Percentiles rank a stretch among this genome's conserved stretches.
Evolutionary conservation across 2,329 filamentous ascomycete genomes (phyloP).

Genomic region (Aureobasidium sp.): DNA sequence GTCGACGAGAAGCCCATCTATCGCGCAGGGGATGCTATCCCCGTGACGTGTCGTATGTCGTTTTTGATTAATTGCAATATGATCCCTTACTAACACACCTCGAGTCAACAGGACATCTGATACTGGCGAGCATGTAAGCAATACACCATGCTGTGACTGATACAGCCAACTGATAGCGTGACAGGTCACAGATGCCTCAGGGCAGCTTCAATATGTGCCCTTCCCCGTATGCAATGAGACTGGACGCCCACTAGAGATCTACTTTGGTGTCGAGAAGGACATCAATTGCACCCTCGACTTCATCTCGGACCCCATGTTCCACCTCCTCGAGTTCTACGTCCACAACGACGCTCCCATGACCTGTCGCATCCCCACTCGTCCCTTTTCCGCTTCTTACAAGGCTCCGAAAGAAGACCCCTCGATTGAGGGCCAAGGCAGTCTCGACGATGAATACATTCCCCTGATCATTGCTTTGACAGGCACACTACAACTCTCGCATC

Average conservation of each 20-base stretch:
- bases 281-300: constrained; percentile 76
- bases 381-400: constrained; percentile 37
- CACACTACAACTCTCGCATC: constrained; percentile 76
- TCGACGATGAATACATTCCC: constrained; percentile 57
- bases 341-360: constrained; percentile 90
- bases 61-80: neutral
- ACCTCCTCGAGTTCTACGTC: constrained; percentile 93
- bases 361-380: constrained; percentile 79
- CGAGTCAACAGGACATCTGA: constrained; percentile 48
- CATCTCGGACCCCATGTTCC: constrained; percentile 72
- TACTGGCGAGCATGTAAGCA: constrained; percentile 66
- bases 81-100: neutral
- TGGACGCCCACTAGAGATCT: constrained; percentile 67
- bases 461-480: constrained; percentile 84
- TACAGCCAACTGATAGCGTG: neutral
- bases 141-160: neutral
- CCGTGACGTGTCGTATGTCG: constrained; percentile 43
- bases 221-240: constrained; percentile 92
- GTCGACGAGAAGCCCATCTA: constrained; percentile 32
- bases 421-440: constrained; percentile 24
- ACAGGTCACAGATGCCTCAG: constrained; percentile 62
- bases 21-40: constrained; percentile 40
- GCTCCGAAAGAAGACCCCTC: constrained; percentile 25
- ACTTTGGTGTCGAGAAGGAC: constrained; percentile 74
- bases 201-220: constrained; percentile 84